Conservation (phyloP, 139 green algal species). For the Haematococcus sp. region DNA sequence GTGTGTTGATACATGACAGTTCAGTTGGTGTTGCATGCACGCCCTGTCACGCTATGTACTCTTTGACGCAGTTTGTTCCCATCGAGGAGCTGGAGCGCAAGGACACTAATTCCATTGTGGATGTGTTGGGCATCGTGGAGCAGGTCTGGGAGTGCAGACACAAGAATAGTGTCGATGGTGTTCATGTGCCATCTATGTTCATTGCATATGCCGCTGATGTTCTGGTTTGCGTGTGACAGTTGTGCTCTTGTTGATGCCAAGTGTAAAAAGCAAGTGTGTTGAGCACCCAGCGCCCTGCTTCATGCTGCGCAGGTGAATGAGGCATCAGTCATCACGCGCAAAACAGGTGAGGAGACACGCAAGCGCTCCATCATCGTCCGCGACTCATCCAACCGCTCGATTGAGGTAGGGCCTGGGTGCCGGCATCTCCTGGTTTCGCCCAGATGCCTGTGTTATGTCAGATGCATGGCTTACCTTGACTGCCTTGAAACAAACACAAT, state of each 20-base stretch:
- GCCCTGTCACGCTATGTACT: too few relatives aligned
- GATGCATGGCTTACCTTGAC: neutral
- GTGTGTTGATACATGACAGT: too few relatives aligned
- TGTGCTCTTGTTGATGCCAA: too few relatives aligned
- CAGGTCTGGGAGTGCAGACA: constrained; percentile 12
- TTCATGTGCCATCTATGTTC: too few relatives aligned
- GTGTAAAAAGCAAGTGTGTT: too few relatives aligned
- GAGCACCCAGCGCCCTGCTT: too few relatives aligned
- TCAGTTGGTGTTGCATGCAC: too few relatives aligned
- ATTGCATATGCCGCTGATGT: too few relatives aligned
- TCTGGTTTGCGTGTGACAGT: too few relatives aligned
- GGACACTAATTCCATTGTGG: constrained; percentile 64
- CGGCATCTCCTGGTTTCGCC: too few relatives aligned
- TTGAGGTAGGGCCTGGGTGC: constrained; percentile 62
- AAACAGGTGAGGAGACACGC: constrained; percentile 77
- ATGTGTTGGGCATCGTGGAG: constrained; percentile 91
- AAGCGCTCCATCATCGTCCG: constrained; percentile 81
- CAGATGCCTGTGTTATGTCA: neutral
- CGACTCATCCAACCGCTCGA: constrained; percentile 68
- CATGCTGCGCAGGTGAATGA: constrained; percentile 16
- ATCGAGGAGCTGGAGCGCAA: constrained; percentile 78
- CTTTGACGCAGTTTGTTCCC: constrained; percentile 62
- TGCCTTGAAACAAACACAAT: too few relatives aligned
- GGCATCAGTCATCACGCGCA: constrained; percentile 62
- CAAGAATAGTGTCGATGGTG: too few relatives aligned